Evolutionary conservation across 2,329 filamentous ascomycete species (phyloP).

Genomic region (Epichloe sylvatica): DNA sequence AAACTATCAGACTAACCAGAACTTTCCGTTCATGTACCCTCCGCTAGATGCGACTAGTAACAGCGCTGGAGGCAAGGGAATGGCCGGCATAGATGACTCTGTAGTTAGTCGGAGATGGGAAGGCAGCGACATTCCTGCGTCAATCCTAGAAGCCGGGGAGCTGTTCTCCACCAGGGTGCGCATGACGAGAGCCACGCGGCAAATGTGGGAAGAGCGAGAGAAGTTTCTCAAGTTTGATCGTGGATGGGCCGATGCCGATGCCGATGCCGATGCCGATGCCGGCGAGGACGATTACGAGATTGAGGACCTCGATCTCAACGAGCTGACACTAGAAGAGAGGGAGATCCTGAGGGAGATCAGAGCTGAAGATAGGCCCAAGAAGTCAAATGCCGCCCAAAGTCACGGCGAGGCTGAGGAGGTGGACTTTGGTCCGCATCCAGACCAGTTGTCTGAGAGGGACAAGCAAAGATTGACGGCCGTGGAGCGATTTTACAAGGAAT

Average conservation of each 20-base stretch:
- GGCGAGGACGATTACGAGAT: conserved; percentile 27
- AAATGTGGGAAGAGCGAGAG: conserved; percentile 90
- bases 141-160: conserved; percentile 87
- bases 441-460: conserved; percentile 36
- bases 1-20: conserved; percentile 98
- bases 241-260: conserved; percentile 55
- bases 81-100: conserved; percentile 62
- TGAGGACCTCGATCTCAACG: conserved; percentile 33
- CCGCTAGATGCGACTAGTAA: conserved; percentile 82
- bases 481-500: conserved; percentile 66
- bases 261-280: conserved; percentile 17
- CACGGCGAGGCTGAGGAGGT: conserved; percentile 17
- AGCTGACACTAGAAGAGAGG: conserved; percentile 27
- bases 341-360: conserved; percentile 29
- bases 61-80: conserved; percentile 77
- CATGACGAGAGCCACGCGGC: conserved; percentile 80
- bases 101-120: conserved; percentile 80
- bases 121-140: conserved; percentile 85
- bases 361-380: conserved; percentile 21
- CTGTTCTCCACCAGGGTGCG: conserved; percentile 81
- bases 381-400: conserved; percentile 7
- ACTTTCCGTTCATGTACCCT: conserved; percentile 95
- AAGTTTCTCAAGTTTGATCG: conserved; percentile 83
- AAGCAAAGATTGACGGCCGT: conserved; percentile 57
- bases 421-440: conserved; percentile 34